Evolutionary conservation across 129 eudicot species (phyloP).

Genomic region (Logfia minima): DNA sequence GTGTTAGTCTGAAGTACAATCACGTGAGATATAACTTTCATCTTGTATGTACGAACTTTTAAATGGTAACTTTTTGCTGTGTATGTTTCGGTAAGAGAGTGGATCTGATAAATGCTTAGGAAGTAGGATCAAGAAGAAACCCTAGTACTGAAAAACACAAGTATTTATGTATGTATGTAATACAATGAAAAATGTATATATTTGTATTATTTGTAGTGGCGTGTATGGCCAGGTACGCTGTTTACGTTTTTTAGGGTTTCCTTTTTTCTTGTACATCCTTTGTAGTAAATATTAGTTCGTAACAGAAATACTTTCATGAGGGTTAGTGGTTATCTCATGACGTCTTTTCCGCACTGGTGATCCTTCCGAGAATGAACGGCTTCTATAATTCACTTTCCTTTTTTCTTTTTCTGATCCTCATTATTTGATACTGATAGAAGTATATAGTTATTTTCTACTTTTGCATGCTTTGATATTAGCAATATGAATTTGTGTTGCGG

Average conservation of each 20-base stretch:
- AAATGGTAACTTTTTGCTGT: neutral
- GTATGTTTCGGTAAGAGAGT: slow-evolving; percentile 14
- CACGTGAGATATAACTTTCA: slow-evolving; percentile 17
- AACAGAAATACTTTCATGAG: too few species aligned
- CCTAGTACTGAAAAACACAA: too few species aligned
- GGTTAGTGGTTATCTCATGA: neutral
- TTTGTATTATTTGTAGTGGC: neutral
- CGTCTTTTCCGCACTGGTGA: neutral
- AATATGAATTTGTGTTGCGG: neutral
- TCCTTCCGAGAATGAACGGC: neutral
- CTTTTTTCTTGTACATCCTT: neutral
- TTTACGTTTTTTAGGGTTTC: neutral
- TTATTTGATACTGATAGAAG: neutral
- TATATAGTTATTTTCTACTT: neutral
- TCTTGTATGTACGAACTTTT: slow-evolving; percentile 1
- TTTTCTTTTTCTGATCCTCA: neutral
- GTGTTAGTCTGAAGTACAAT: slow-evolving; percentile 8
- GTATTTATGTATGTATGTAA: too few species aligned
- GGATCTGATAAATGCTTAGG: slow-evolving; percentile 11
- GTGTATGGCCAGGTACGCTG: neutral
- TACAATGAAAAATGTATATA: too few species aligned
- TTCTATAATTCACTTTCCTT: neutral
- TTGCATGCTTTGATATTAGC: neutral
- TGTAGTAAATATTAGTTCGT: neutral
- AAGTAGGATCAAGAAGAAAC: neutral